phyloP scores from a whole-genome alignment of 768 basidiomycete species.

The Russula ochroleuca region DNA sequence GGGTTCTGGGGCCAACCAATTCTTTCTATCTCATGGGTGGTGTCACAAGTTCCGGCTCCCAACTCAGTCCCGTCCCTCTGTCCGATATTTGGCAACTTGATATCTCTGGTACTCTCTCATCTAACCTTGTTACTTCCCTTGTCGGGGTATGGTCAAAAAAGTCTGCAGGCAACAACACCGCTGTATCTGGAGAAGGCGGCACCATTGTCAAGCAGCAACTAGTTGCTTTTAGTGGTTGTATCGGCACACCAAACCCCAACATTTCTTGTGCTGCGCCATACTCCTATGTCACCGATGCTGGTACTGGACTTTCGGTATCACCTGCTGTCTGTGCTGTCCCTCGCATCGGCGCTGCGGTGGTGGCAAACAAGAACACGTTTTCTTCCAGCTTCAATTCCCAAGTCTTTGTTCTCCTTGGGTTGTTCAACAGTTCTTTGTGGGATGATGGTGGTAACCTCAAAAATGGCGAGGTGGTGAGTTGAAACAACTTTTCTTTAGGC shows the following conservation, averaged over 20 bases:
- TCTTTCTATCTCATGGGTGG: constrained; percentile 76
- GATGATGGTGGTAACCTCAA: constrained; percentile 55
- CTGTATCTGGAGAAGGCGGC: constrained; percentile 50
- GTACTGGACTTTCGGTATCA: constrained; percentile 41
- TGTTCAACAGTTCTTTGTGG: constrained; percentile 61
- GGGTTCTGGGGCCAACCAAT: constrained; percentile 55
- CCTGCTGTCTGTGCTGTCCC: constrained; percentile 57
- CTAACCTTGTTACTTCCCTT: constrained; percentile 53
- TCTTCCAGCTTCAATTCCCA: constrained; percentile 59
- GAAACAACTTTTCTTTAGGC: background rate
- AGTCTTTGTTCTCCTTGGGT: constrained; percentile 65
- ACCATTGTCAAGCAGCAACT: constrained; percentile 52
- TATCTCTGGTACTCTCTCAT: constrained; percentile 65
- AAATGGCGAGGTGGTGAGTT: constrained; percentile 69
- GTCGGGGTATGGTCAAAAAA: constrained; percentile 58
- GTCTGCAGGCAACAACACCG: constrained; percentile 39
- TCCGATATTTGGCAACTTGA: constrained; percentile 69
- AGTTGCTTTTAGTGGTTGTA: constrained; percentile 61
- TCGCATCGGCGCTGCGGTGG: constrained; percentile 53
- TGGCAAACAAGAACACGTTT: constrained; percentile 54
- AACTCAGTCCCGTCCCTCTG: constrained; percentile 40
- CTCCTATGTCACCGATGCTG: constrained; percentile 60
- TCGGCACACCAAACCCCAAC: constrained; percentile 38
- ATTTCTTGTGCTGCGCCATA: constrained; percentile 55
- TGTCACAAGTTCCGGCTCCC: constrained; percentile 39